Evolutionary conservation across 768 basidiomycete genomes (phyloP), one percentile per base, ranked within the genome.

Genomic region (Tephrocybe sp.): DNA sequence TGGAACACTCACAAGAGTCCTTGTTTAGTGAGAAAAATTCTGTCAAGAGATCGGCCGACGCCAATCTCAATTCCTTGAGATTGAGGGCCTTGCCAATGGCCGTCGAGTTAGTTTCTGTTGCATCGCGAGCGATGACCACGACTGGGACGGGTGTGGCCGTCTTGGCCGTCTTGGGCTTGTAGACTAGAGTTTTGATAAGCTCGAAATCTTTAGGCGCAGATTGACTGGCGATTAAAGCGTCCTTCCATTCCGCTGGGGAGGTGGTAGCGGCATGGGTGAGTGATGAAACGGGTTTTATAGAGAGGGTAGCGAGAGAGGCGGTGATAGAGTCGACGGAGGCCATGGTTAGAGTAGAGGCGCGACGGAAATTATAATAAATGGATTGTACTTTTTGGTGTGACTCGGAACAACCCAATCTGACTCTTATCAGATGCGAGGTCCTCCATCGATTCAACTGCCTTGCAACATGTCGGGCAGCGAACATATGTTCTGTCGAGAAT

Each of bases 81-180:
- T 81, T 83, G 47, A 92, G 76, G 65, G 81, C 83, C 70, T 90
- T 93, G 31, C 80, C 89, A 55, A 97, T 78, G 11, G 84, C 79
- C 3, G 74, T 78, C 2, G 91, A 87, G 65, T 79, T 85, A 7
- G 87, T 89, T 62, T 94, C 89, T n/a, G 90, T 90, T 22, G 79
- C 76, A 62, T 96, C 92, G 61, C 83, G 76, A 9, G 91, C 90
- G 66, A 98, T 79, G 52, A 95, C 85, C 57, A 98, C 78, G 51
- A 98, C 84, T 7, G 93, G 94, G 46, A 92, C 78, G 1, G 92
- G 84, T 26, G 79, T 82, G 6, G 89, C 90, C 0, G 82, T 79
- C 68, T 97, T 97, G n/a, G 93, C 87, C 2, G 93, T 92, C 70
- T 95, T 95, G 30, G 94, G 94, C 66, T 98, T 98, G 85, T 92